These are phyloP conservation scores for Astrothelium macrocarpum DNA, from an alignment of 495 filamentous ascomycete species.

Conservation along the genomic window DNA sequence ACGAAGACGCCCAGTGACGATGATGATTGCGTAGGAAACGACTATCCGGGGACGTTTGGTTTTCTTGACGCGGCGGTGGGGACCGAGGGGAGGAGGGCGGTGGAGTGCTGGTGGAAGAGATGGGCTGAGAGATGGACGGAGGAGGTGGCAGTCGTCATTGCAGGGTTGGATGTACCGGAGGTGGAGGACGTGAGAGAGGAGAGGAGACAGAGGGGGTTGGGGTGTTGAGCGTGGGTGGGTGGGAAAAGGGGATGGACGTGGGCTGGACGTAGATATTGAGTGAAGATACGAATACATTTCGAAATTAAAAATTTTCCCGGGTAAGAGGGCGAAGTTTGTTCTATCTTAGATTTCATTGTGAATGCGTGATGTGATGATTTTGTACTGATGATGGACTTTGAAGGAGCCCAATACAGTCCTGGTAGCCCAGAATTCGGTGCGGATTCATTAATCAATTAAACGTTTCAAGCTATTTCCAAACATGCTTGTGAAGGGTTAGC, in stretches of 20 bases:
- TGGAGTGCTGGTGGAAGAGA: conserved; percentile 7
- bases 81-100: not conserved
- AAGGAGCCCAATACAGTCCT: too few relatives aligned
- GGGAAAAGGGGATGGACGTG: not conserved
- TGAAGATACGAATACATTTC: too few relatives aligned
- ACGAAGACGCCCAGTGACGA: not conserved
- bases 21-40: not conserved
- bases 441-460: too few relatives aligned
- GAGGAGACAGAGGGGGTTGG: not conserved
- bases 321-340: too few relatives aligned
- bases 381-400: too few relatives aligned
- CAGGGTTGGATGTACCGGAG: conserved; percentile 3
- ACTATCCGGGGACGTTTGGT: not conserved
- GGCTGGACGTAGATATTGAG: too few relatives aligned
- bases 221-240: not conserved
- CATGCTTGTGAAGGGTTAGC: too few relatives aligned
- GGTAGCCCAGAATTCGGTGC: too few relatives aligned
- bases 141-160: not conserved
- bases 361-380: too few relatives aligned
- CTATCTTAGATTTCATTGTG: too few relatives aligned
- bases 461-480: too few relatives aligned
- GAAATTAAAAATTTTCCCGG: too few relatives aligned
- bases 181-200: conserved; percentile 3
- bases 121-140: not conserved
- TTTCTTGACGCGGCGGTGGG: not conserved